phyloP scores from a whole-genome alignment of 129 eudicot species.

The Ambrosia artemisiifolia region DNA sequence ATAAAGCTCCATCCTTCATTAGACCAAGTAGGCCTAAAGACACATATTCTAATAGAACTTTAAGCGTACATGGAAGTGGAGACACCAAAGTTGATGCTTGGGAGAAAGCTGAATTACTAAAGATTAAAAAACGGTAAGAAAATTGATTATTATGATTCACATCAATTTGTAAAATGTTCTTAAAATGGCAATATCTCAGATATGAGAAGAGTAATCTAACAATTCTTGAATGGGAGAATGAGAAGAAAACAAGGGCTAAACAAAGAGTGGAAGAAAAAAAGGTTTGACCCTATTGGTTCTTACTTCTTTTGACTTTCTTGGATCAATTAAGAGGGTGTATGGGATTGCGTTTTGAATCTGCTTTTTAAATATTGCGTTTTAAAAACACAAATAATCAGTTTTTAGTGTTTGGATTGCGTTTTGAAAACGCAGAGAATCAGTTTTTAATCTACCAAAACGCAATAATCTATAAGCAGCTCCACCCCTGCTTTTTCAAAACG shows the following conservation, averaged over 20 bases:
- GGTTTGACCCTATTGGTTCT: constrained; percentile 30
- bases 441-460: too few relatives aligned
- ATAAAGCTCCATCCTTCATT: constrained; percentile 27
- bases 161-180: background rate
- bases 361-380: too few relatives aligned
- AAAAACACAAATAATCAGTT: too few relatives aligned
- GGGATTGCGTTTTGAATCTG: too few relatives aligned
- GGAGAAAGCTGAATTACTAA: constrained; percentile 61
- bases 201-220: constrained; percentile 44
- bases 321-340: too few relatives aligned
- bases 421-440: too few relatives aligned
- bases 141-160: background rate
- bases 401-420: too few relatives aligned
- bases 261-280: constrained; percentile 57
- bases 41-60: constrained; percentile 23
- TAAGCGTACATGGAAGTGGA: constrained; percentile 33
- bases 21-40: constrained; percentile 31
- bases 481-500: too few relatives aligned
- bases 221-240: constrained; percentile 71
- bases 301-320: background rate
- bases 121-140: constrained; percentile 53
- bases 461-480: too few relatives aligned
- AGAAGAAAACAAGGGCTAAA: constrained; percentile 63
- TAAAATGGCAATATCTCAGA: constrained; percentile 29
- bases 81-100: constrained; percentile 59